phyloP scores from a whole-genome alignment of 441 rosid genomes.

The Syzygium syzygioides region DNA sequence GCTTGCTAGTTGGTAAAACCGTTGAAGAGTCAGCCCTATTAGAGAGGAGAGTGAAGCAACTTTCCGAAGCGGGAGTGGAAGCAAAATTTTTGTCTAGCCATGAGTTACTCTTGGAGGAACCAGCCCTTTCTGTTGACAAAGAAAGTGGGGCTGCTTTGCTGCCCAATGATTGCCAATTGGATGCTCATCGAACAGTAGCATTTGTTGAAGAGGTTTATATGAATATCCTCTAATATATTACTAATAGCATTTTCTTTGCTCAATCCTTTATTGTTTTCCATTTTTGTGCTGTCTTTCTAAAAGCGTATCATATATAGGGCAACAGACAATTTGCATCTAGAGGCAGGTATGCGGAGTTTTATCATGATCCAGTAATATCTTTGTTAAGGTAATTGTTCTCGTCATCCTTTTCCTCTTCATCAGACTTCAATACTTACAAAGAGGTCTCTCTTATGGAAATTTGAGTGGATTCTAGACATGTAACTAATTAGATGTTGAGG shows the following conservation, averaged over 20 bases:
- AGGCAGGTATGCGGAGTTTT: conserved; percentile 89
- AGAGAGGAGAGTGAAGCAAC: conserved; percentile 46
- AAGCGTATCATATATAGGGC: conserved; percentile 30
- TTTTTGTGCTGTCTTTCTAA: not conserved
- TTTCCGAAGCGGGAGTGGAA: conserved; percentile 68
- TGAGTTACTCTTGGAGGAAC: conserved; percentile 53
- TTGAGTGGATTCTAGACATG: not conserved
- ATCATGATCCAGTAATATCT: conserved; percentile 60
- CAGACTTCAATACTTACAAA: not conserved
- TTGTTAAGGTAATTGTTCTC: conserved; percentile 43
- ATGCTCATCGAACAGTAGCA: conserved; percentile 67
- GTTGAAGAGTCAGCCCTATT: conserved; percentile 45
- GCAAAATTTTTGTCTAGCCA: conserved; percentile 54
- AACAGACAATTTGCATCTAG: conserved; percentile 46
- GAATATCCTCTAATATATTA: conserved; percentile 1
- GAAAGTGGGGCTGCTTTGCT: conserved; percentile 68
- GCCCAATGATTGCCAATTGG: conserved; percentile 81
- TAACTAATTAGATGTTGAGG: not conserved
- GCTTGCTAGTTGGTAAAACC: conserved; percentile 65
- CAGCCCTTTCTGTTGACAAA: conserved; percentile 44
- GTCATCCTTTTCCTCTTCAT: conserved; percentile 3
- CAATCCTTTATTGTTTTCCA: not conserved
- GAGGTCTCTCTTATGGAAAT: not conserved
- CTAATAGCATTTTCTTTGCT: conserved; percentile 2
- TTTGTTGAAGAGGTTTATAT: conserved; percentile 58